Evolutionary conservation across 352 stramenopile species (phyloP).

Genomic region (Phytophthora boehmeriae): DNA sequence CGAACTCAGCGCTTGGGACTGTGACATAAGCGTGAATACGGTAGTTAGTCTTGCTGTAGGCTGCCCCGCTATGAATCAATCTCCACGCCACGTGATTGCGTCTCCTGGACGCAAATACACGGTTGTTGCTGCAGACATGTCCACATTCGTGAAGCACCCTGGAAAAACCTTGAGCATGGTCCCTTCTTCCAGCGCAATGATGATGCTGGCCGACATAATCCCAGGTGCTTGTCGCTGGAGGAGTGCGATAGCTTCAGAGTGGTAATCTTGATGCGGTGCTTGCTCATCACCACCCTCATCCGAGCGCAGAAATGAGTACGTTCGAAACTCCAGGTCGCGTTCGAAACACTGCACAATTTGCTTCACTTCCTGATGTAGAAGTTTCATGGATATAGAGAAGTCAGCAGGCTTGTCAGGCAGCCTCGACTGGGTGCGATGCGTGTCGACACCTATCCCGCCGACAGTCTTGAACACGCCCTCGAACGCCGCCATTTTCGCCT

Average conservation of each 20-base stretch:
- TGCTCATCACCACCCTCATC: too few species aligned
- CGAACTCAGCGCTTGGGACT: neutral
- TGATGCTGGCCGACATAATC: neutral
- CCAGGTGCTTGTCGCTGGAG: neutral
- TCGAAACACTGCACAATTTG: neutral
- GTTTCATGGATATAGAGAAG: neutral
- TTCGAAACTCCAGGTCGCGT: neutral
- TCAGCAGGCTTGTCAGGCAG: neutral
- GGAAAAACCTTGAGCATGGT: neutral
- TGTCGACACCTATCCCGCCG: neutral
- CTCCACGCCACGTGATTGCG: neutral
- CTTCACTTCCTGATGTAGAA: neutral
- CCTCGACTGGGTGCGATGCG: neutral
- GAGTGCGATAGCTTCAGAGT: neutral
- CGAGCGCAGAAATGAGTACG: too few species aligned
- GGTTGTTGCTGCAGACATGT: neutral
- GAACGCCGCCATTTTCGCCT: neutral
- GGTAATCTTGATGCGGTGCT: neutral
- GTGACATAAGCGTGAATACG: slow-evolving; percentile 1
- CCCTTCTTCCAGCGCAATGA: neutral
- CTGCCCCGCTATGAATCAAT: slow-evolving; percentile 4
- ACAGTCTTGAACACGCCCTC: neutral
- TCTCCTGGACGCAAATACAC: neutral
- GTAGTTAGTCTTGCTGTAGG: slow-evolving; percentile 1
- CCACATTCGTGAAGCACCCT: neutral